Conservation (phyloP, 2,329 filamentous ascomycete genomes). For the Diaporthe sp. region DNA sequence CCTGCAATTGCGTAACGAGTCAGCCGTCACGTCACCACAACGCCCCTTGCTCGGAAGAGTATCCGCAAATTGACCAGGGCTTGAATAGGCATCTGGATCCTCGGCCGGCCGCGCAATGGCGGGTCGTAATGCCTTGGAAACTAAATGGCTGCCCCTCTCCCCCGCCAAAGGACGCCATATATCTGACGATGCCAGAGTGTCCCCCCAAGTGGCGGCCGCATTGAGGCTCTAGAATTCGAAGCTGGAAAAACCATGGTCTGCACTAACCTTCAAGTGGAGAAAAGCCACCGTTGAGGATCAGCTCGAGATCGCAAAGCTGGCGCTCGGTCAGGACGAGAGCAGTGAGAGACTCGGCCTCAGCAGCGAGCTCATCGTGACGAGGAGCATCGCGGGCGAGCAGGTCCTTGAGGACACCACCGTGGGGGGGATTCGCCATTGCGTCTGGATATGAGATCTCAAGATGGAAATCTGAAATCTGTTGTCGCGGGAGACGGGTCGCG, state of each 20-base stretch:
- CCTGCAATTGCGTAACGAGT: slow-evolving; percentile 64
- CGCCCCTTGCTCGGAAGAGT: slow-evolving; percentile 21
- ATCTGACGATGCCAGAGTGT: slow-evolving; percentile 1
- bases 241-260: neutral
- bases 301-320: slow-evolving; percentile 96
- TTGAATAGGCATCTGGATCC: slow-evolving; percentile 20
- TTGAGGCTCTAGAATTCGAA: neutral
- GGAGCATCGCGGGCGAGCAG: slow-evolving; percentile 93
- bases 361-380: slow-evolving; percentile 81
- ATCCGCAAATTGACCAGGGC: slow-evolving; percentile 29
- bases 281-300: slow-evolving; percentile 98
- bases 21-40: slow-evolving; percentile 35
- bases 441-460: slow-evolving; percentile 10
- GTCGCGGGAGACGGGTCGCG: slow-evolving; percentile 26
- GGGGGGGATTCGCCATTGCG: slow-evolving; percentile 78
- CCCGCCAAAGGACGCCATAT: slow-evolving; percentile 32
- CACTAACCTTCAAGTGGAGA: slow-evolving; percentile 92
- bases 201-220: neutral
- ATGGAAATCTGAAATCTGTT: slow-evolving; percentile 25
- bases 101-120: slow-evolving; percentile 32
- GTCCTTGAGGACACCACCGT: slow-evolving; percentile 98
- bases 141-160: slow-evolving; percentile 16
- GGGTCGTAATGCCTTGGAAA: slow-evolving; percentile 35
- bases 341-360: slow-evolving; percentile 88
- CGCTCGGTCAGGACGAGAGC: slow-evolving; percentile 90